phyloP scores from a whole-genome alignment of 2,329 filamentous ascomycete genomes.

The Exophiala alcalophila region DNA sequence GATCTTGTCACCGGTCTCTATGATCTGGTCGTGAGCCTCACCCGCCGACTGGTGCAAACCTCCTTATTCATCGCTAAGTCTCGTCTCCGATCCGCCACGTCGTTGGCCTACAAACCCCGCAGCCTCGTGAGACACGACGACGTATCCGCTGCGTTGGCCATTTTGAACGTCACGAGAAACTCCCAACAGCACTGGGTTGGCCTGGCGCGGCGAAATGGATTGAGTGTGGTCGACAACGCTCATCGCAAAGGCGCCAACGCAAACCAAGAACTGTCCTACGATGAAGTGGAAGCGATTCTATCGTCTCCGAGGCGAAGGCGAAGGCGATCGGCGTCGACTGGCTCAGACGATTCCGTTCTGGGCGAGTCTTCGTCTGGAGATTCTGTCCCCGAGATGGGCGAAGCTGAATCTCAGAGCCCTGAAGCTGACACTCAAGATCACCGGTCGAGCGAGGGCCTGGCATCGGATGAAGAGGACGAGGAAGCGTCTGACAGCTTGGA shows the following conservation, averaged over 20 bases:
- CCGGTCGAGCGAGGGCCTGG: background rate
- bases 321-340: constrained; percentile 1
- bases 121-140: constrained; percentile 47
- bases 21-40: constrained; percentile 64
- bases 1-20: constrained; percentile 77
- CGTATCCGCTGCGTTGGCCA: constrained; percentile 53
- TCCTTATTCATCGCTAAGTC: constrained; percentile 68
- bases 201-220: constrained; percentile 50
- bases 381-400: background rate
- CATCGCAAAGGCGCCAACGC: constrained; percentile 21
- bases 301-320: constrained; percentile 7
- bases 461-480: background rate
- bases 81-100: constrained; percentile 55
- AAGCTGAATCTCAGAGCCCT: background rate
- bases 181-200: constrained; percentile 51
- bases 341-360: background rate
- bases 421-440: background rate
- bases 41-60: constrained; percentile 66
- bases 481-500: background rate
- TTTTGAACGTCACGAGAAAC: constrained; percentile 49
- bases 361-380: background rate
- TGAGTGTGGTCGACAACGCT: constrained; percentile 43
- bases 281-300: constrained; percentile 31
- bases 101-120: constrained; percentile 32
- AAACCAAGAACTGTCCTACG: constrained; percentile 13